A percentile compares a stretch with the other conserved stretches of the same genome.
phyloP scores from a whole-genome alignment of 805 yeast species.

The Priceomyces haplophilus region DNA sequence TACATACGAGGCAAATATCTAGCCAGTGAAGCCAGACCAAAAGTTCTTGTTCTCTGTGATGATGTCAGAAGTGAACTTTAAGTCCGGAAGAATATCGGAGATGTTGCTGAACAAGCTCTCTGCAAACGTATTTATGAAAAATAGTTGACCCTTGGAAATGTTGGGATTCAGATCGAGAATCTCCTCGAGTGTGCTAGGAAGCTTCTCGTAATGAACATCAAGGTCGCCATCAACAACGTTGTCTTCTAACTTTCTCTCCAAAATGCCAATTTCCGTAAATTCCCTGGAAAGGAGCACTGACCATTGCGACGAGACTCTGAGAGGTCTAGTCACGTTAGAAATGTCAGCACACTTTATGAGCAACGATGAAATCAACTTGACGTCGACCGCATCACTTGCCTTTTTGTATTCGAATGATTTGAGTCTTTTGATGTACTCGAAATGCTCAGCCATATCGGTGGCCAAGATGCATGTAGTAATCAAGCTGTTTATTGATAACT shows the following conservation, averaged over 20 bases:
- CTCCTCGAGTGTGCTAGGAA: slow-evolving; percentile 40
- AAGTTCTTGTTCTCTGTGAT: slow-evolving; percentile 51
- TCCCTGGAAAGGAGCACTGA: slow-evolving; percentile 77
- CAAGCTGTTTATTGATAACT: slow-evolving; percentile 22
- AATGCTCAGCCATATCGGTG: slow-evolving; percentile 93
- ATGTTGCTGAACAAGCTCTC: slow-evolving; percentile 68
- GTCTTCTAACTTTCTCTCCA: slow-evolving; percentile 39
- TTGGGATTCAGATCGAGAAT: slow-evolving; percentile 46
- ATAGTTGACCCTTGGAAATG: slow-evolving; percentile 71
- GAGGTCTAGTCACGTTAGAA: slow-evolving; percentile 84
- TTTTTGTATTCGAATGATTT: slow-evolving; percentile 23
- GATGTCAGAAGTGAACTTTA: slow-evolving; percentile 53
- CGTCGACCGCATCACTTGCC: slow-evolving; percentile 17
- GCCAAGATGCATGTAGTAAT: slow-evolving; percentile 40
- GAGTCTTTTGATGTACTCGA: slow-evolving; percentile 60
- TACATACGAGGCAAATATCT: too few species aligned
- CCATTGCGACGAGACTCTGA: slow-evolving; percentile 78
- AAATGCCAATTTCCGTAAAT: slow-evolving; percentile 59
- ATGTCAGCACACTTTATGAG: slow-evolving; percentile 94
- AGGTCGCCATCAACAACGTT: neutral
- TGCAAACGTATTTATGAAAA: slow-evolving; percentile 82
- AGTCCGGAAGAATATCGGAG: slow-evolving; percentile 56
- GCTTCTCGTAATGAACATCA: slow-evolving; percentile 25
- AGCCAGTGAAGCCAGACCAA: slow-evolving; percentile 41
- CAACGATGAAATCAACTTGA: slow-evolving; percentile 55